Conservation (phyloP, 805 yeast species). For the Starmera dryadoides region DNA sequence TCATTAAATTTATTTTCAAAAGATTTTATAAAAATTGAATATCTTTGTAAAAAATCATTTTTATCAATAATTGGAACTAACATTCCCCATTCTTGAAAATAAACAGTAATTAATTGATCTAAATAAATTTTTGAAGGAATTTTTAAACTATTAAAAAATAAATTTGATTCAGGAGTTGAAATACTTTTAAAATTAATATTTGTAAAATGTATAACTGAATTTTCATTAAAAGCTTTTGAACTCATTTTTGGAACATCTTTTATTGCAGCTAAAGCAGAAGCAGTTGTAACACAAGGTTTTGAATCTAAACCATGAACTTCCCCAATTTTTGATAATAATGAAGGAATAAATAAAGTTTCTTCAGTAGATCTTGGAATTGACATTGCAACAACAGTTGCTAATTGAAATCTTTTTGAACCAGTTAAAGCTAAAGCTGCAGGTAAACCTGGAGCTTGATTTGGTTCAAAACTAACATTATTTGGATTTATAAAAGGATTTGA, state of each 20-base stretch:
- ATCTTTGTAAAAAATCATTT: slow-evolving; percentile 57
- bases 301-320: slow-evolving; percentile 67
- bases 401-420: slow-evolving; percentile 37
- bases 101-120: slow-evolving; percentile 61
- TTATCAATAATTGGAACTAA: slow-evolving; percentile 65
- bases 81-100: slow-evolving; percentile 74
- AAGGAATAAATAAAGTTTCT: slow-evolving; percentile 70
- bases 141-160: slow-evolving; percentile 35
- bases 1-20: slow-evolving; percentile 37
- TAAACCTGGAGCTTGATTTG: slow-evolving; percentile 69
- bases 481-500: slow-evolving; percentile 7
- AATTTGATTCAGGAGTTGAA: slow-evolving; percentile 32
- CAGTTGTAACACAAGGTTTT: slow-evolving; percentile 62
- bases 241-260: slow-evolving; percentile 38
- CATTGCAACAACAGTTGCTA: slow-evolving; percentile 57
- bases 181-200: slow-evolving; percentile 31
- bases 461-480: slow-evolving; percentile 45
- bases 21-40: slow-evolving; percentile 37
- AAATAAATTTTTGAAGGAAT: slow-evolving; percentile 49
- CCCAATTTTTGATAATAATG: slow-evolving; percentile 60
- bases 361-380: slow-evolving; percentile 74
- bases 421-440: slow-evolving; percentile 60
- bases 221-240: slow-evolving; percentile 11
- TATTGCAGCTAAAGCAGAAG: slow-evolving; percentile 61
- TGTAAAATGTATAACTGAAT: slow-evolving; percentile 22